Evolutionary conservation across 1,284 basidiomycete genomes (phyloP).

Genomic region (Vanrija sp.): DNA sequence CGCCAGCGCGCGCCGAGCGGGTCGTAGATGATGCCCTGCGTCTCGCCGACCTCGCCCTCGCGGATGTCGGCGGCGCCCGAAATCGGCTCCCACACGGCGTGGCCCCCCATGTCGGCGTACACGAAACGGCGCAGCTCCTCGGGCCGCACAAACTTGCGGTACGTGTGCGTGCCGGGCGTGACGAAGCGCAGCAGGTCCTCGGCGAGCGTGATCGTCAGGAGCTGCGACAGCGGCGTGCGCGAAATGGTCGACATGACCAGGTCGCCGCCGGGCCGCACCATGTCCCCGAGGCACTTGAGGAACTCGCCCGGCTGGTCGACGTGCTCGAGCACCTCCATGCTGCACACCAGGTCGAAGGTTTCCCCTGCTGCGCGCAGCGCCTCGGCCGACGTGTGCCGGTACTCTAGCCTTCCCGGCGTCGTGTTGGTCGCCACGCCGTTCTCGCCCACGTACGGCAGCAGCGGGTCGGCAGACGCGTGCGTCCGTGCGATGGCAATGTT

Average conservation of each 20-base stretch:
- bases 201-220: conserved; percentile 85
- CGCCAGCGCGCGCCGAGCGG: conserved; percentile 72
- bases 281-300: conserved; percentile 69
- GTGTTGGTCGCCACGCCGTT: conserved; percentile 91
- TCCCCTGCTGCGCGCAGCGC: conserved; percentile 55
- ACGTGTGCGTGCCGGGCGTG: conserved; percentile 84
- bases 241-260: conserved; percentile 95
- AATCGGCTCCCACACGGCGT: conserved; percentile 43
- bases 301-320: conserved; percentile 88
- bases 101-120: conserved; percentile 54
- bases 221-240: conserved; percentile 82
- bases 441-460: conserved; percentile 63
- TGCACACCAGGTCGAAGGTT: conserved; percentile 86
- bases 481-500: conserved; percentile 82
- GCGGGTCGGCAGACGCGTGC: conserved; percentile 76
- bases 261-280: conserved; percentile 91
- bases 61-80: conserved; percentile 50
- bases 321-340: conserved; percentile 98
- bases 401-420: conserved; percentile 55
- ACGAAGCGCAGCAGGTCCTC: conserved; percentile 82
- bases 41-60: conserved; percentile 67
- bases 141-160: conserved; percentile 85
- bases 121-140: conserved; percentile 84
- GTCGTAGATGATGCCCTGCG: conserved; percentile 75
- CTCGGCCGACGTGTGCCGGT: conserved; percentile 78